Evolutionary conservation across 1,139 yeast genomes (phyloP).

Genomic region (Pichia sp.): DNA sequence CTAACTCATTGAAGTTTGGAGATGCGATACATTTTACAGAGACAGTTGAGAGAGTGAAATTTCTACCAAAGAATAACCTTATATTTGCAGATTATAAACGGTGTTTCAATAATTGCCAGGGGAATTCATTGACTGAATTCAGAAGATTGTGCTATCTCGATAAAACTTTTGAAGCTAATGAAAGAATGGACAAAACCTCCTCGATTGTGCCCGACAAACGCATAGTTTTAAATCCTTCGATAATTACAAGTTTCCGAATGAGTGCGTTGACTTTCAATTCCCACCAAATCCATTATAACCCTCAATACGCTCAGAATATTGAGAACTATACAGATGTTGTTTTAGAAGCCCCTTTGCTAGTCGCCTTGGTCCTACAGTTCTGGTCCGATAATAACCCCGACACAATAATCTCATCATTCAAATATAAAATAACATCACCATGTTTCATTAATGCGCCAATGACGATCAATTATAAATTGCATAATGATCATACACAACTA

Average conservation of each 20-base stretch:
- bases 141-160: slow-evolving; percentile 36
- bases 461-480: slow-evolving; percentile 11
- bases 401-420: slow-evolving; percentile 12
- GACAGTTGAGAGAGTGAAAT: slow-evolving; percentile 24
- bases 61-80: slow-evolving; percentile 16
- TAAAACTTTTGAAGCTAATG: slow-evolving; percentile 19
- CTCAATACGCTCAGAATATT: slow-evolving; percentile 41
- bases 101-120: slow-evolving; percentile 18
- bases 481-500: background rate
- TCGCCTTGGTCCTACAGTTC: slow-evolving; percentile 56
- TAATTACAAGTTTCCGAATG: slow-evolving; percentile 43
- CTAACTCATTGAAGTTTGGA: slow-evolving; percentile 36
- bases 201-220: background rate
- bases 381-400: slow-evolving; percentile 24
- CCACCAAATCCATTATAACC: slow-evolving; percentile 77
- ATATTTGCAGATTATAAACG: slow-evolving; percentile 28
- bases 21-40: slow-evolving; percentile 44
- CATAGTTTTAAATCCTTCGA: slow-evolving; percentile 21
- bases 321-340: slow-evolving; percentile 63
- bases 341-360: slow-evolving; percentile 79
- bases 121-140: slow-evolving; percentile 29
- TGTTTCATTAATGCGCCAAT: slow-evolving; percentile 25
- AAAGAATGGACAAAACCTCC: background rate
- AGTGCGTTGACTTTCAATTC: slow-evolving; percentile 75
- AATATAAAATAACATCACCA: slow-evolving; percentile 30